Evolutionary conservation across 371 early-diverging fungal genomes (phyloP).

Genomic region (Lichtheimia ramosa): DNA sequence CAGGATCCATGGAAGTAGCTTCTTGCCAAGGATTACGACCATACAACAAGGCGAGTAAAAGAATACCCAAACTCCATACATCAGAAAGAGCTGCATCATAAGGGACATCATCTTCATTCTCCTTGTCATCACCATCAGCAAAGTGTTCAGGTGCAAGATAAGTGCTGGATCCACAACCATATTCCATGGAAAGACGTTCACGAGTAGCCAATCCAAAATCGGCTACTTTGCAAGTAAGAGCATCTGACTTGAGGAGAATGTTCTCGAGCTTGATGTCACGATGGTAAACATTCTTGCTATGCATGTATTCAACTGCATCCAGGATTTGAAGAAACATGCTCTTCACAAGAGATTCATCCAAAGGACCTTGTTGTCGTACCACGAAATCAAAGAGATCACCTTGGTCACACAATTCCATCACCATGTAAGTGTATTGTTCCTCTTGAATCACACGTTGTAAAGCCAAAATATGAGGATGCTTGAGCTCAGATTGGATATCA

Average conservation of each 20-base stretch:
- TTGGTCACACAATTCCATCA: slow-evolving; percentile 59
- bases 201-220: slow-evolving; percentile 86
- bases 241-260: slow-evolving; percentile 50
- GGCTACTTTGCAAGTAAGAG: slow-evolving; percentile 66
- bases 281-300: slow-evolving; percentile 56
- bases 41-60: slow-evolving; percentile 70
- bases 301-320: slow-evolving; percentile 54
- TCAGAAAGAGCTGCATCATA: slow-evolving; percentile 69
- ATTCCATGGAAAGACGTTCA: slow-evolving; percentile 63
- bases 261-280: slow-evolving; percentile 83
- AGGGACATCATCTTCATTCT: slow-evolving; percentile 21
- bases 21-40: slow-evolving; percentile 83
- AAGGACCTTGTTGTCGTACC: slow-evolving; percentile 22
- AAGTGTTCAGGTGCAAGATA: slow-evolving; percentile 65
- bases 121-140: slow-evolving; percentile 32
- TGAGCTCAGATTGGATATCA: slow-evolving; percentile 63
- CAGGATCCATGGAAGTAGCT: slow-evolving; percentile 49
- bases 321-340: slow-evolving; percentile 52
- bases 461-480: slow-evolving; percentile 64
- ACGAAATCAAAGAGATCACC: slow-evolving; percentile 63
- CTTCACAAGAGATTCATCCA: slow-evolving; percentile 35
- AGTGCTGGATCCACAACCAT: slow-evolving; percentile 77
- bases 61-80: slow-evolving; percentile 76
- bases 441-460: slow-evolving; percentile 53
- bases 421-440: slow-evolving; percentile 40